Evolutionary conservation across 352 stramenopile genomes (phyloP).

Genomic region (Nothophytophthora sp.): DNA sequence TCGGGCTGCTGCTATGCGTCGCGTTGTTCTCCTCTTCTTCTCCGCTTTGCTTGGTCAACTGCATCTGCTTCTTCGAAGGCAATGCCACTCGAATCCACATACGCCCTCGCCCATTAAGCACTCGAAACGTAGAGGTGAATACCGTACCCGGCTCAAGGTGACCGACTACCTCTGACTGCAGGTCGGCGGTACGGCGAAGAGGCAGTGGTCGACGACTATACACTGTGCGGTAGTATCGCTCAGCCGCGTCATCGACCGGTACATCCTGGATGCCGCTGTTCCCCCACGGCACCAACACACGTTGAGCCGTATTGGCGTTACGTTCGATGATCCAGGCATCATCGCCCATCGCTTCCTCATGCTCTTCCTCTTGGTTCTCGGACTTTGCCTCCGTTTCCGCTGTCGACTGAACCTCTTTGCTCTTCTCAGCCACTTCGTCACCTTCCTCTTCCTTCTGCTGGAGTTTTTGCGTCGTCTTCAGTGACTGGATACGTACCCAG

Average conservation of each 20-base stretch:
- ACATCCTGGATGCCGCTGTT: constrained; percentile 26
- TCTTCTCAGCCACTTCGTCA: constrained; percentile 15
- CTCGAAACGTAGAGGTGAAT: constrained; percentile 45
- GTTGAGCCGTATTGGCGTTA: constrained; percentile 69
- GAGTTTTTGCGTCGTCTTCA: no score
- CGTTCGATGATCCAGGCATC: constrained; percentile 79
- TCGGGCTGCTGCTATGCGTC: not conserved
- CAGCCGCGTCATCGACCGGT: constrained; percentile 33
- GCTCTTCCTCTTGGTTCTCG: constrained; percentile 25
- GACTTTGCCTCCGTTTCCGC: constrained; percentile 4
- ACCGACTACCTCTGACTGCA: constrained; percentile 58
- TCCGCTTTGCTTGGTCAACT: constrained; percentile 9
- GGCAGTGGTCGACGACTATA: constrained; percentile 60
- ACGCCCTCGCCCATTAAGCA: constrained; percentile 53
- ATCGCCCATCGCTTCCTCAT: not conserved
- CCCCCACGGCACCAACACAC: constrained; percentile 64
- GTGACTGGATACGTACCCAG: constrained; percentile 54
- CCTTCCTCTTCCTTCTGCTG: constrained; percentile 1
- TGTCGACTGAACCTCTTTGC: constrained; percentile 9
- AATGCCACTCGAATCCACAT: constrained; percentile 74
- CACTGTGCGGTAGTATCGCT: constrained; percentile 75
- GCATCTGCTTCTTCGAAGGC: constrained; percentile 10
- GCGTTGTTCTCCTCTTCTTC: constrained; percentile 19
- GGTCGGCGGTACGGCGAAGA: constrained; percentile 40
- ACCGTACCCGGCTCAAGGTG: constrained; percentile 55